phyloP scores from a whole-genome alignment of 2,329 filamentous ascomycete genomes.

The Arthrobotrys musiformis region DNA sequence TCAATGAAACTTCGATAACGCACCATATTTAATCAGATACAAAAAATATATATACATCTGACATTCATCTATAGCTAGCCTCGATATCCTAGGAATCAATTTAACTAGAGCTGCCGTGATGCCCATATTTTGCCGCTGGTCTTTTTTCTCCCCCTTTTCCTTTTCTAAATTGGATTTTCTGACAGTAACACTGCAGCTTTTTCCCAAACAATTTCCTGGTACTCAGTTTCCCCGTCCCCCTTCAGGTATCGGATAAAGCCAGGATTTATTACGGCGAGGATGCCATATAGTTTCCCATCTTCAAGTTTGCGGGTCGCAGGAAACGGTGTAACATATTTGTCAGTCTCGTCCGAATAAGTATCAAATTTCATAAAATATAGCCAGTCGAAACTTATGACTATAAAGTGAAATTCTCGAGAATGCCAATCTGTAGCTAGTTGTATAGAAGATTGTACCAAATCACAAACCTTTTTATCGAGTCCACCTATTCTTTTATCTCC shows the following conservation, averaged over 20 bases:
- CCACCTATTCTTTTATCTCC: background rate
- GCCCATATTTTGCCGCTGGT: too few relatives aligned
- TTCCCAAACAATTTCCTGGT: conserved; percentile 34
- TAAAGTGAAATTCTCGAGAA: conserved; percentile 19
- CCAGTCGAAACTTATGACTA: conserved; percentile 18
- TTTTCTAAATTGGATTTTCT: background rate
- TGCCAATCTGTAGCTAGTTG: conserved; percentile 36
- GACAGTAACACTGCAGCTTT: conserved; percentile 28
- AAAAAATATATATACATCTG: too few relatives aligned
- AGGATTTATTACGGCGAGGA: conserved; percentile 27
- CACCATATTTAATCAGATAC: too few relatives aligned
- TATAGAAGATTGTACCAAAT: conserved; percentile 9
- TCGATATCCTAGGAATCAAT: too few relatives aligned
- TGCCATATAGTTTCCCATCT: background rate
- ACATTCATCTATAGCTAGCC: too few relatives aligned
- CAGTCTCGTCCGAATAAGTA: background rate
- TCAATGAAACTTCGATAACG: too few relatives aligned
- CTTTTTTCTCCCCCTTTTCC: too few relatives aligned
- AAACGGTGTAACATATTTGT: conserved; percentile 18
- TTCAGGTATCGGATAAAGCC: conserved; percentile 44
- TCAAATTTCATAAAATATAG: background rate
- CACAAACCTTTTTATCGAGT: background rate
- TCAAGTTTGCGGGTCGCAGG: background rate
- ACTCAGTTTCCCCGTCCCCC: background rate
- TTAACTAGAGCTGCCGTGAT: too few relatives aligned